Conservation (phyloP, 306 rosid genomes). For the Quercus berberidifolia region DNA sequence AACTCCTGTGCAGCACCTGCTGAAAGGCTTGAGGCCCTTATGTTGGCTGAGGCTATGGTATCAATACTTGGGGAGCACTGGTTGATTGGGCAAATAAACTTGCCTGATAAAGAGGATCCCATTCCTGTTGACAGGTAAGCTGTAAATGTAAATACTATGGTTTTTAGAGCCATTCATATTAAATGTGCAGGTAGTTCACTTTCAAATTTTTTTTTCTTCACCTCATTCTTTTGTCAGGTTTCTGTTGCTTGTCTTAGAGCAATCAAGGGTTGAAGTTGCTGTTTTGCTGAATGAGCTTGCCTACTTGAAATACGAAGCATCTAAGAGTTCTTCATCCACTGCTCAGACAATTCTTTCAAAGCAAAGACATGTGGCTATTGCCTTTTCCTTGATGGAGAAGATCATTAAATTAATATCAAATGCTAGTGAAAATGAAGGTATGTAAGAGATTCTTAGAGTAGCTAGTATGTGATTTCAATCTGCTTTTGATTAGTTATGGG, state of each 20-base stretch:
- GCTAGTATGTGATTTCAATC: constrained; percentile 9
- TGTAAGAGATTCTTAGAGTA: background rate
- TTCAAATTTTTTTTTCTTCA: constrained; percentile 14
- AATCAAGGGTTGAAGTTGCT: constrained; percentile 92
- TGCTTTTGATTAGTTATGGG: background rate
- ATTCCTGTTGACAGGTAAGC: constrained; percentile 68
- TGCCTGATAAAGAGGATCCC: constrained; percentile 43
- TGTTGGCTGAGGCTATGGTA: constrained; percentile 81
- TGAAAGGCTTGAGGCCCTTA: constrained; percentile 81
- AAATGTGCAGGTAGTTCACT: constrained; percentile 13
- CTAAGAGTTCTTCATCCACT: constrained; percentile 52
- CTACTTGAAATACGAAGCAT: constrained; percentile 78
- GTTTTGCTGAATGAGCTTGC: constrained; percentile 89
- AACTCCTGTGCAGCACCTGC: constrained; percentile 64
- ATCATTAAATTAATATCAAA: constrained; percentile 72
- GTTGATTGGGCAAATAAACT: constrained; percentile 55
- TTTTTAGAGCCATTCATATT: background rate
- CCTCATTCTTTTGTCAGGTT: constrained; percentile 47
- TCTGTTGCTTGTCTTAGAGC: constrained; percentile 86
- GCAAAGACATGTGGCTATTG: constrained; percentile 66
- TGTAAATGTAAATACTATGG: constrained; percentile 1
- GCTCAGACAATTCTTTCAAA: constrained; percentile 52
- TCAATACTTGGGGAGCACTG: constrained; percentile 62
- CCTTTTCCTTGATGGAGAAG: constrained; percentile 82
- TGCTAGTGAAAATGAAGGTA: constrained; percentile 66